Base-by-base conservation (phyloP, 352 stramenopile species). In the Blastocystis sp. region DNA sequence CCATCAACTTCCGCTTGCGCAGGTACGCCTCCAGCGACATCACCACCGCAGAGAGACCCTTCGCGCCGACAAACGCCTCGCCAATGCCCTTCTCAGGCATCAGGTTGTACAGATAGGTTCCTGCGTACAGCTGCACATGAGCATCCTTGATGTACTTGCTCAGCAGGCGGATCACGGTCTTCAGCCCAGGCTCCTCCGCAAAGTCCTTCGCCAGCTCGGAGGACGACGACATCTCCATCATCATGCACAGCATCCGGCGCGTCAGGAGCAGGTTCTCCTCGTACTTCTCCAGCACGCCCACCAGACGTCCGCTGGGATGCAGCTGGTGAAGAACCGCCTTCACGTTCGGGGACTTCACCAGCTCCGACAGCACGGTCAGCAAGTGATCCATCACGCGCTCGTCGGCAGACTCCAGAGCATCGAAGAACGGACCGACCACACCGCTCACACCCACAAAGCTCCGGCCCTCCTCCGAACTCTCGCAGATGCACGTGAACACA, bases 241-340 rank as follows among this genome's bases (percentile, higher is more conserved):
- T n/a, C 26, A 85, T 68, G 50, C 73, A 68, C 73, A 85, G 37
- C 47, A 85, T 65, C 9, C 30, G 30, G 37, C 73, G 73, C 37
- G 73, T 62, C 50, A 85, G 56, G 6, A 47, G 43, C 16, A 85
- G 43, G 20, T 41, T 65, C 20, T 85, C 56, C 47, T 53, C 68
- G 24, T 85, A 37, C n/a, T n/a, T 41, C 45, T 41, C 47, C 34
- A 85, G 37, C 43, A 85, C 56, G 20, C 47, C 41, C 34, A 85
- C 20, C 2, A 85, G 7, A 18, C 16, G 30, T 34, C n/a, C 73
- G 50, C 47, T 47, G 3, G 73, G 73, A 65, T 85, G 73, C 56
- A 85, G 41, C 73, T 85, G 73, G 26, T 85, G 73, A 9, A 85
- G 50, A 8, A 85, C 73, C 39, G 73, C 73, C 47, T 85, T 85